Evolutionary conservation across 306 rosid genomes (phyloP), one percentile per base, ranked within the genome.

Genomic region (Cotoneaster glaucophyllus): DNA sequence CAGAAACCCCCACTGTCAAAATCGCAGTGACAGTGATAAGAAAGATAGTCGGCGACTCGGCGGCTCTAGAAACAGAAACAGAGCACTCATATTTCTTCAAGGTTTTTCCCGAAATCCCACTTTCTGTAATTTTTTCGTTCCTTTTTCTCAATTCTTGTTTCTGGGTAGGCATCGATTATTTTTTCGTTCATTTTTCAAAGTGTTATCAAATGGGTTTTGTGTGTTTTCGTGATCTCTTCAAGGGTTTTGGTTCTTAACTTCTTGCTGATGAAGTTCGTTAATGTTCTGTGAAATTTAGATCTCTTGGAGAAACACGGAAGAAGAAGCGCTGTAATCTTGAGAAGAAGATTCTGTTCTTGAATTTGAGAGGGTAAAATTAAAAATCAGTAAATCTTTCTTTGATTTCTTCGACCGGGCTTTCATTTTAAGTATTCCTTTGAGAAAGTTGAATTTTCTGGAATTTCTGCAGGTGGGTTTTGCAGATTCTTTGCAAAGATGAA

Each of bases 401-500:
- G 24, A 19, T 37, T 22, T 50, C 37, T 39, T 50, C 21, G 18
- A 3, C 44, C 18, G 24, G 80, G 24, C 53, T 75, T 67, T 50
- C 65, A 39, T 82, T 67, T 63, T 50, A 1, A 2, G 54, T 48
- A 14, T 48, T 15, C 54, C 17, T 56, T 11, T n/a, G 13, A 2
- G 62, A 22, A 22, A 1, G 26, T 57, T 57, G 10, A 57, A 3
- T 57, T 57, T 56, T 21, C 5, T 57, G 15, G 62, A 61, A 37
- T 48, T 22, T 66, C 75, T 82, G 50, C 82, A 82, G 90, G 85
- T 71, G 82, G 83, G 75, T 81, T 77, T 82, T 79, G 78, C 77
- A 63, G 70, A 39, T 76, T 75, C 26, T 66, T 65, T 69, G 85
- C 87, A 67, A 93, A 85, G 73, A 94, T 94, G 98, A 91, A 94